A percentile compares a stretch with the other conserved stretches of the same genome.
Evolutionary conservation across 164 flowering plant species (phyloP).

Genomic region (Saururus chinensis): DNA sequence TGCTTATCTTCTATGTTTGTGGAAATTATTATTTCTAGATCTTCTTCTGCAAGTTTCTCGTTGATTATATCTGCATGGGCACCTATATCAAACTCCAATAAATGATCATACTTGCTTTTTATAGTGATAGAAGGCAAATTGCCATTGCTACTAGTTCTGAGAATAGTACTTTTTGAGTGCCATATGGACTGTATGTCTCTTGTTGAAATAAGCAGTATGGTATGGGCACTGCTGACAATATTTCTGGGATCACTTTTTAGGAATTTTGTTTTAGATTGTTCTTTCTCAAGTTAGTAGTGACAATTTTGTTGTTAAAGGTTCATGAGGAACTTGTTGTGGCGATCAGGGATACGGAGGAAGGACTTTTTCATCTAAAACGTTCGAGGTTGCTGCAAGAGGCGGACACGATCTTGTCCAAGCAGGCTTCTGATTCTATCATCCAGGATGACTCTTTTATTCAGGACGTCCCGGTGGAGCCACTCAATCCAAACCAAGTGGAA

Average conservation of each 20-base stretch:
- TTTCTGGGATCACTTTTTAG: not conserved
- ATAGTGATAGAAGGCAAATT: too few relatives aligned
- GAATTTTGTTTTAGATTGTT: not conserved
- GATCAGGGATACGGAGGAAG: constrained; percentile 79
- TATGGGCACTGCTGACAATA: not conserved
- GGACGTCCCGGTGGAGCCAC: constrained; percentile 44
- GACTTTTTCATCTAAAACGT: constrained; percentile 66
- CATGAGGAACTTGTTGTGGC: constrained; percentile 76
- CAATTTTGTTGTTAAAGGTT: constrained; percentile 31
- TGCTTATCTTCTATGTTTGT: too few relatives aligned
- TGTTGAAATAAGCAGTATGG: too few relatives aligned
- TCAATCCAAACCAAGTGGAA: constrained; percentile 33
- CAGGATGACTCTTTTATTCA: constrained; percentile 19
- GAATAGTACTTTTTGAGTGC: too few relatives aligned
- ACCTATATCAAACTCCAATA: too few relatives aligned
- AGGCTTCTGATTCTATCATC: constrained; percentile 5
- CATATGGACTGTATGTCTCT: too few relatives aligned
- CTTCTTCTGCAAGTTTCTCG: too few relatives aligned
- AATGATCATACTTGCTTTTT: too few relatives aligned
- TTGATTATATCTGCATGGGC: too few relatives aligned
- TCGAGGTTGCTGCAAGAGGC: constrained; percentile 61
- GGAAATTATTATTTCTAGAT: too few relatives aligned
- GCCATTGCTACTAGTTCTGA: too few relatives aligned
- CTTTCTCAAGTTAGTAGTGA: constrained; percentile 4
- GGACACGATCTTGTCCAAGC: constrained; percentile 29